Evolutionary conservation across 2,329 filamentous ascomycete species (phyloP), one percentile per base, ranked within the genome.

Genomic region (Phialophora tarda): DNA sequence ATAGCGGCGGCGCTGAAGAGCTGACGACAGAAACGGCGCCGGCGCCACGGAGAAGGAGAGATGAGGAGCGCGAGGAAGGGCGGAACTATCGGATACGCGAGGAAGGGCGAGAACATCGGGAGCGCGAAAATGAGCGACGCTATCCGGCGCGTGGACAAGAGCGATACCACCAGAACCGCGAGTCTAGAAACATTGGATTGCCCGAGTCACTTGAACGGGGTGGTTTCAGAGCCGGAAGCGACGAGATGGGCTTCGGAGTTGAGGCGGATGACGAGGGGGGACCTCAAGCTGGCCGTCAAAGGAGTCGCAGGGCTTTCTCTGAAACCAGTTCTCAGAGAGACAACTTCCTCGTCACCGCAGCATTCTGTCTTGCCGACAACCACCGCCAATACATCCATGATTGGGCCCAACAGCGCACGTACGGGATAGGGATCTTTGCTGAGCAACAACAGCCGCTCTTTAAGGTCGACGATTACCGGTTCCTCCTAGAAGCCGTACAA

Each of bases 401-500:
- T n/a, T 17, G 17, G 38, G 38, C 6, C 5, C 38, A n/a, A 8
- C 6, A 8, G 14, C 14, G 17, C 38, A 44, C 14, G 6, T 7
- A n/a, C 38, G 38, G 38, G 38, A 44, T 44, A 44, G 14, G 14
- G 38, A n/a, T 44, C 17, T 17, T 44, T 44, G 14, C 38, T 44
- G 38, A 8, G 5, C 28, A 41, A 41, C 28, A 41, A 41, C 24
- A 4, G n/a, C 21, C 56, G 1, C 21, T 61, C 11, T 51, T 60
- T 23, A 8, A 12, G 2, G 28, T 44, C 4, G 23, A 60, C 34
- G 63, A 65, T 26, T 65, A 32, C 28, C 48, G 21, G n/a, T 57
- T 60, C 51, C 57, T 65, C 23, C 57, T 65, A 10, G 63, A 54
- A 48, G 63, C 63, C 1, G 26, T 61, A 30, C 41, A 50, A 34